Conservation (phyloP, 2,329 filamentous ascomycete species). For the Microsporum canis region DNA sequence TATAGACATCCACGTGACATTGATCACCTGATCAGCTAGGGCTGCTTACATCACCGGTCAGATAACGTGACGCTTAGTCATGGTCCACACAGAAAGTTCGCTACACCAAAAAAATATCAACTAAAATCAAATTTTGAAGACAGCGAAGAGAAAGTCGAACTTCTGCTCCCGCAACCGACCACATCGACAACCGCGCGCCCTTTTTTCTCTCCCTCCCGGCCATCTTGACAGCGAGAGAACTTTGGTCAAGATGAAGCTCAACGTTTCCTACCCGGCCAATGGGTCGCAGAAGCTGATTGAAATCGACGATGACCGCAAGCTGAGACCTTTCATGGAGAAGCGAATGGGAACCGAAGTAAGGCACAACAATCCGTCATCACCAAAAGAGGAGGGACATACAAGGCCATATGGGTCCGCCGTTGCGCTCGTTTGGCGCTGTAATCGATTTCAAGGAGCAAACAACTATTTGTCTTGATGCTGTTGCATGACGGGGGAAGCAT, state of each 20-base stretch:
- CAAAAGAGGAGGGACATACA: background rate
- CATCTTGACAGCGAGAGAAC: conserved; percentile 38
- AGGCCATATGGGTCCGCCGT: background rate
- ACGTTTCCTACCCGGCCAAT: conserved; percentile 89
- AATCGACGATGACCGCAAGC: conserved; percentile 98
- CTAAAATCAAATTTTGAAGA: conserved; percentile 15
- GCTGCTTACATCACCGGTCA: conserved; percentile 13
- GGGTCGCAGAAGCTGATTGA: conserved; percentile 99
- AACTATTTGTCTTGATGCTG: background rate
- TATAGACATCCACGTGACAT: background rate
- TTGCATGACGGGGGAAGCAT: background rate
- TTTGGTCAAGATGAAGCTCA: conserved; percentile 60
- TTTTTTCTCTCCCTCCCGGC: conserved; percentile 35
- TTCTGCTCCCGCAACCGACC: conserved; percentile 9
- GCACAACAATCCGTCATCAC: background rate
- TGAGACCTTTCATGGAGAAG: conserved; percentile 98
- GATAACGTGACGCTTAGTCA: conserved; percentile 22
- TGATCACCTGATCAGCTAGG: conserved; percentile 6
- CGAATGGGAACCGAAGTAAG: conserved; percentile 55
- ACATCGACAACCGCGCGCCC: conserved; percentile 27
- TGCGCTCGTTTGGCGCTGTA: background rate
- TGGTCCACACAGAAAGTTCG: conserved; percentile 27
- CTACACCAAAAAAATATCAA: conserved; percentile 29
- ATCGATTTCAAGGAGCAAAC: background rate
- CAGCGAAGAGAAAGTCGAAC: conserved; percentile 8